Conservation (phyloP, 345 rosid genomes). For the Garcia nutans region DNA sequence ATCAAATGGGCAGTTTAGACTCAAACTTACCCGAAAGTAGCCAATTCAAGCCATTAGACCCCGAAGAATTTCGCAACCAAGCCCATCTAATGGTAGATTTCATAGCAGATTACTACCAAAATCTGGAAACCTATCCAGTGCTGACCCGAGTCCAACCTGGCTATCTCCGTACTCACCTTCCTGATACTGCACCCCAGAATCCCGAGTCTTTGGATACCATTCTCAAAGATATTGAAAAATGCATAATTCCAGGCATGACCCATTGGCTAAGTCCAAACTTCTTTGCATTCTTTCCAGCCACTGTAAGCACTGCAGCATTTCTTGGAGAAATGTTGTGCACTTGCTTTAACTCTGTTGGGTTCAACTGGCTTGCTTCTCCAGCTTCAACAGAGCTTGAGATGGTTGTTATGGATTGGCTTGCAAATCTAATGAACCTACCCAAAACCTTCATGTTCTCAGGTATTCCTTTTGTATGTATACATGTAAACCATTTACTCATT, state of each 20-base stretch:
- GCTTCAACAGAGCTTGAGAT: constrained; percentile 47
- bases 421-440: constrained; percentile 38
- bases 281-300: constrained; percentile 18
- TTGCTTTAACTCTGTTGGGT: constrained; percentile 41
- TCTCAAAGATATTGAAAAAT: background rate
- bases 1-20: too few relatives aligned
- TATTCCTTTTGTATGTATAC: background rate
- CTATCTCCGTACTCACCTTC: constrained; percentile 10
- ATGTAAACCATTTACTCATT: background rate
- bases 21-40: too few relatives aligned
- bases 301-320: constrained; percentile 27
- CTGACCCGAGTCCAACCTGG: constrained; percentile 19
- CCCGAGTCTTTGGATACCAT: constrained; percentile 15
- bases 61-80: constrained; percentile 30
- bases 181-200: constrained; percentile 6
- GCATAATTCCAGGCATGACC: constrained; percentile 17
- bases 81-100: constrained; percentile 11
- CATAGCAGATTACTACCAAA: constrained; percentile 17
- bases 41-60: constrained; percentile 38
- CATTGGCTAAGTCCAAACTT: constrained; percentile 18
- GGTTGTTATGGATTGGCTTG: constrained; percentile 48
- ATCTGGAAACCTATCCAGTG: constrained; percentile 18
- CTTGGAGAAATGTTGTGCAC: constrained; percentile 47
- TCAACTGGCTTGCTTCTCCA: constrained; percentile 44
- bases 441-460: constrained; percentile 36